Evolutionary conservation across 768 basidiomycete species (phyloP), one percentile per base, ranked within the genome.

Genomic region (Rhizopogon salebrosus): DNA sequence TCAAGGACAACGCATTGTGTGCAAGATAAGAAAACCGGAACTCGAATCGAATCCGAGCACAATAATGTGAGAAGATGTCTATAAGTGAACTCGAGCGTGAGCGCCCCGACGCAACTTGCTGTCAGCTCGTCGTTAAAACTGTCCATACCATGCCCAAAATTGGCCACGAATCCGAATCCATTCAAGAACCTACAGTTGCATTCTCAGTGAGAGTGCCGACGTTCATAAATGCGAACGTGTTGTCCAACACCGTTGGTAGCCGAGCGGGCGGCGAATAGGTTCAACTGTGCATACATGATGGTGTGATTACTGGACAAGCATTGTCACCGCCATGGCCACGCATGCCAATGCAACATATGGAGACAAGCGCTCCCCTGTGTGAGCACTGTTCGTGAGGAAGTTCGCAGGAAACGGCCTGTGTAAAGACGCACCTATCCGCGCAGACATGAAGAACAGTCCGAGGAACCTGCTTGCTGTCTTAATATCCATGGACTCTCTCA

Each of bases 261-360:
- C 22, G 92, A 95, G 65, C 76, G 89, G 50, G 91, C 88, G 0
- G 84, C 75, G 6, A 80, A 86, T 58, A 71, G 87, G 57, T 82
- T 82, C 16, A 70, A 6, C 6, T 3, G 27, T 77, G 51, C 77
- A 78, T 49, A 60, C 55, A 23, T 46, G 35, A 34, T 13, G 11
- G 31, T 46, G 38, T 42, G 39, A 51, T 58, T 69, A 80, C 62
- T 72, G 75, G 31, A 69, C 62, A 48, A 87, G 63, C 51, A 93
- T 80, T 36, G 84, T 84, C 41, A 86, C 74, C 0, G 93, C 97
- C 97, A 99, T 98, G 23, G 83, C 82, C 22, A 98, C 70, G 66
- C 95, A 98, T 14, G 95, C 92, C 11, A 99, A 67, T 6, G 89
- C 87, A 14, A 99, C 97, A 61, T 98, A 98, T 35, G 95, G 97